Percentiles rank a stretch among this genome's conserved stretches.
phyloP scores from a whole-genome alignment of 2,329 filamentous ascomycete species.

The Furcasterigmium sp. region DNA sequence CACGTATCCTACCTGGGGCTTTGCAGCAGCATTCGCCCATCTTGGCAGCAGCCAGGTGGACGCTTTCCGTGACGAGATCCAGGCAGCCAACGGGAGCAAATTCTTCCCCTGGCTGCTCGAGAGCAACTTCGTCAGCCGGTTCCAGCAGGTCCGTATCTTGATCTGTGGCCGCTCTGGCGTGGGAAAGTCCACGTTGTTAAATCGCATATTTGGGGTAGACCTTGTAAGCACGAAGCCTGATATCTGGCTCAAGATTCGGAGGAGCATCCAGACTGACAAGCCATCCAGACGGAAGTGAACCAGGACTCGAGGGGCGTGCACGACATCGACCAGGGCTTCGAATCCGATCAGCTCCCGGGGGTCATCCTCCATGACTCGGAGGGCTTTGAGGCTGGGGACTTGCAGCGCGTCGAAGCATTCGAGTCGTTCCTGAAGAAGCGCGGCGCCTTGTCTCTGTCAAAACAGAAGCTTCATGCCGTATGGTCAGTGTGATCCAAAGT shows the following conservation, averaged over 20 bases:
- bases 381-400: conserved; percentile 18
- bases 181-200: conserved; percentile 20
- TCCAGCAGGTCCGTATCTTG: conserved; percentile 11
- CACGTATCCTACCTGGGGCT: conserved; percentile 4
- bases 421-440: conserved; percentile 18
- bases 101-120: conserved; percentile 3
- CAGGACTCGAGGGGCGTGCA: conserved; percentile 17
- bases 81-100: neutral
- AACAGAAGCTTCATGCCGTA: conserved; percentile 17
- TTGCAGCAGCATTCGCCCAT: neutral
- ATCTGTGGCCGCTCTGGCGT: conserved; percentile 20
- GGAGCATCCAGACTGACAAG: neutral
- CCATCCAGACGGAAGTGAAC: conserved; percentile 15
- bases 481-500: too few relatives aligned
- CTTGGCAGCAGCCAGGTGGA: neutral
- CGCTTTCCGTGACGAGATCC: neutral
- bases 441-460: conserved; percentile 6
- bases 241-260: neutral
- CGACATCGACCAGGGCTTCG: conserved; percentile 19
- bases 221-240: conserved; percentile 3
- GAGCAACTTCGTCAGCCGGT: neutral
- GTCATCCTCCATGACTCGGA: conserved; percentile 21
- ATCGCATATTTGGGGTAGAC: conserved; percentile 18
- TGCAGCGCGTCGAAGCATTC: conserved; percentile 15
- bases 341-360: conserved; percentile 18